Percentiles rank a stretch among this genome's conserved stretches.
phyloP scores from a whole-genome alignment of 2,329 filamentous ascomycete species.

The Monascus ruber region DNA sequence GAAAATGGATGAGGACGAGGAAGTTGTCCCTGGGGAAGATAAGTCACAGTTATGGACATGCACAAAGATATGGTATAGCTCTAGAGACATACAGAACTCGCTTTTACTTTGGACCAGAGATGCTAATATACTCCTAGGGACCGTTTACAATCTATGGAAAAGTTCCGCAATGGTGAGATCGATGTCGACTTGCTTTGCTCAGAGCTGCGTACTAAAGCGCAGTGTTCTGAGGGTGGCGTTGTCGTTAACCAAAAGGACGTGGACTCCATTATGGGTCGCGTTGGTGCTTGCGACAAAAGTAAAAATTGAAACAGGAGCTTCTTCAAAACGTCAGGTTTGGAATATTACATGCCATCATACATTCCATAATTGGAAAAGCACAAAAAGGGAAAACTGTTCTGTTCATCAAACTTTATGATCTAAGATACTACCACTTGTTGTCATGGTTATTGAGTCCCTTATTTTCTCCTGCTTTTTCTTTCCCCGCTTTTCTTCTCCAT shows the following conservation, averaged over 20 bases:
- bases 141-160: slow-evolving; percentile 73
- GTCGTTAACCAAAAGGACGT: slow-evolving; percentile 86
- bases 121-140: slow-evolving; percentile 50
- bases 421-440: no score
- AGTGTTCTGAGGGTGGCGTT: slow-evolving; percentile 78
- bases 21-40: slow-evolving; percentile 53
- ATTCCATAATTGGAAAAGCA: no score
- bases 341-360: no score
- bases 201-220: slow-evolving; percentile 88
- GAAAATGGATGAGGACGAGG: slow-evolving; percentile 53
- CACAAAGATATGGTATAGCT: slow-evolving; percentile 80
- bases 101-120: neutral
- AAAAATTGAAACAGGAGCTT: no score
- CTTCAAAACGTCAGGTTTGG: no score
- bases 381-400: no score
- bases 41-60: slow-evolving; percentile 62
- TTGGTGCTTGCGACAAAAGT: neutral
- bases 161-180: slow-evolving; percentile 80
- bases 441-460: no score
- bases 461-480: no score
- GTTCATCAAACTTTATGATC: no score
- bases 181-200: slow-evolving; percentile 88
- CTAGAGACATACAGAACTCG: neutral
- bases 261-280: slow-evolving; percentile 56
- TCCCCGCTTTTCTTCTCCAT: no score